A percentile compares a stretch with the other conserved stretches of the same genome.
Evolutionary conservation across 2,329 filamentous ascomycete species (phyloP).

Genomic region (Cladosporium sp.): DNA sequence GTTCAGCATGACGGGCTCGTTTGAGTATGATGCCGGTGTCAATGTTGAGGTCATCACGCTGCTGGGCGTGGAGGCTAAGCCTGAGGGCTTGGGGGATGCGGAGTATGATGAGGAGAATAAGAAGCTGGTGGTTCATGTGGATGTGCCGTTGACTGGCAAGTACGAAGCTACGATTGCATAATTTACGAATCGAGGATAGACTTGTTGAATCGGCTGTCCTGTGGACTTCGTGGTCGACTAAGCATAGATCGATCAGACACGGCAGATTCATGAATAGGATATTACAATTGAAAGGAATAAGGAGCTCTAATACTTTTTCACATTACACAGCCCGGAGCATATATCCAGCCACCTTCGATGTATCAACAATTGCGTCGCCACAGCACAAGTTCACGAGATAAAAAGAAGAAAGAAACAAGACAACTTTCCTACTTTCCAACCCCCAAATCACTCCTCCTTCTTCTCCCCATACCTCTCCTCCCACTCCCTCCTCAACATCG

Average conservation of each 20-base stretch:
- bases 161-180: conserved; percentile 9
- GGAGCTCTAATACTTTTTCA: no score
- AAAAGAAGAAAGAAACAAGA: no score
- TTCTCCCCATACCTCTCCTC: conserved; percentile 15
- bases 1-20: conserved; percentile 41
- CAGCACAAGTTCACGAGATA: no score
- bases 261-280: no score
- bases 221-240: no score
- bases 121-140: conserved; percentile 14
- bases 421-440: no score
- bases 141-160: conserved; percentile 17
- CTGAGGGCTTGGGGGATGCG: conserved; percentile 6
- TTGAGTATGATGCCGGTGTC: conserved; percentile 41
- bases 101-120: conserved; percentile 12
- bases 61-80: conserved; percentile 5
- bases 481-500: conserved; percentile 42
- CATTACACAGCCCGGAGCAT: no score
- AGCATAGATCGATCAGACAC: background rate
- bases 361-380: no score
- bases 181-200: no score
- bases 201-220: no score
- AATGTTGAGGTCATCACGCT: conserved; percentile 12
- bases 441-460: background rate
- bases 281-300: no score
- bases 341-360: no score